These are phyloP conservation scores for Hordeum vulgare DNA, from an alignment of 176 grass and related monocot species.

Conservation along the genomic window DNA sequence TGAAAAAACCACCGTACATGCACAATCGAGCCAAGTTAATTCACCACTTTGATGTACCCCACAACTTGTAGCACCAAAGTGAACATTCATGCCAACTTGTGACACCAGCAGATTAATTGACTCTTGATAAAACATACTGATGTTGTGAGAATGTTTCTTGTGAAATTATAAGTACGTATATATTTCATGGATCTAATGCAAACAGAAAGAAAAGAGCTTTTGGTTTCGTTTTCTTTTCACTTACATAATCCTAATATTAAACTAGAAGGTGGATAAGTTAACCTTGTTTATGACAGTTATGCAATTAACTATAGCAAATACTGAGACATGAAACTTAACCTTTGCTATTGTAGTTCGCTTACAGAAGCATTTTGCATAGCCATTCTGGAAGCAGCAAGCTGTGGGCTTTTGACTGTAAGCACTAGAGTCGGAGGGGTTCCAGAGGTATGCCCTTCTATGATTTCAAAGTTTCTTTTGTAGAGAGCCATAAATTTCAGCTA, in stretches of 20 bases:
- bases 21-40: too few species aligned
- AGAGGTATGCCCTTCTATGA: constrained; percentile 39
- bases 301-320: not conserved
- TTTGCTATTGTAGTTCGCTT: constrained; percentile 68
- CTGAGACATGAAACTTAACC: not conserved
- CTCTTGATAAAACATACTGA: not conserved
- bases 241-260: constrained; percentile 3
- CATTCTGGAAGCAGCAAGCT: constrained; percentile 95
- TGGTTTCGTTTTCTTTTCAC: not conserved
- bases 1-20: too few species aligned
- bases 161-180: not conserved
- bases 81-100: too few species aligned
- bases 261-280: not conserved
- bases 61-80: too few species aligned
- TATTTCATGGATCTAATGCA: not conserved
- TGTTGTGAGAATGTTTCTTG: not conserved
- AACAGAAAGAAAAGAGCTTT: not conserved
- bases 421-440: constrained; percentile 95
- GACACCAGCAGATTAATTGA: too few species aligned
- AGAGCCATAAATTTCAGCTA: not conserved
- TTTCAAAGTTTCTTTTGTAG: constrained; percentile 4
- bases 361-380: constrained; percentile 99
- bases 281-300: not conserved
- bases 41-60: too few species aligned
- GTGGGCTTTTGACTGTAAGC: constrained; percentile 93